Evolutionary conservation across 2,329 filamentous ascomycete genomes (phyloP), one percentile per base, ranked within the genome.

Genomic region (Monosporascus sp.): DNA sequence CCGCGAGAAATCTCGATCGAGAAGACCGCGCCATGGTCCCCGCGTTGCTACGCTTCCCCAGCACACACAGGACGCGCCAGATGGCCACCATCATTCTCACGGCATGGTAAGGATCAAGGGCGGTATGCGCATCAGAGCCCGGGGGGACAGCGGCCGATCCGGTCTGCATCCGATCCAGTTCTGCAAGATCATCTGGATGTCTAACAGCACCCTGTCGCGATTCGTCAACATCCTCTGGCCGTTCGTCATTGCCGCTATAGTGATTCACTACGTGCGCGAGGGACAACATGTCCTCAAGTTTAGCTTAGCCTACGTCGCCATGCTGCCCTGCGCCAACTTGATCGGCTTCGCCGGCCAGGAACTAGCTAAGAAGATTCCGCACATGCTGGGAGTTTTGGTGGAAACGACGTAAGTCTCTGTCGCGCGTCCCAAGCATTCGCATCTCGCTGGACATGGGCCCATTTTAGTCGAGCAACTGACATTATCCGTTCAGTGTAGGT

Each of bases 271-370:
- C 43, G 62, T 64, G 22, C 27, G 64, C 7, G 53, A 59, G 5
- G 63, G 69, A 24, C 71, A 78, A 54, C 77, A 88, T 60, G 71
- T 88, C 1, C 78, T 80, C 68, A 81, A 85, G 50, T 91, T 91
- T 70, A 75, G 81, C 49, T 76, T 89, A 53, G 84, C 85, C 47
- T 91, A 90, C 65, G 80, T 91, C 55, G 86, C 86, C 60, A 91
- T 91, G 85, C 75, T 91, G 2, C 88, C 88, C 0, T 83, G 84
- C 47, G 88, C 88, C 52, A 91, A 91, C 63, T 68, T 90, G 53
- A 79, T 91, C 50, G 88, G 88, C 0, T 91, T 91, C 62, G 84
- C 86, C 6, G 86, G 87, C 15, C 82, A 87, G 58, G 85, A 89
- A 65, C 71, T 90, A 55, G 82, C 87, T 1, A 80, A 85, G 55